These are phyloP conservation scores for Epichloe gansuensis DNA, from an alignment of 2,329 filamentous ascomycete species.

Conservation along the genomic window DNA sequence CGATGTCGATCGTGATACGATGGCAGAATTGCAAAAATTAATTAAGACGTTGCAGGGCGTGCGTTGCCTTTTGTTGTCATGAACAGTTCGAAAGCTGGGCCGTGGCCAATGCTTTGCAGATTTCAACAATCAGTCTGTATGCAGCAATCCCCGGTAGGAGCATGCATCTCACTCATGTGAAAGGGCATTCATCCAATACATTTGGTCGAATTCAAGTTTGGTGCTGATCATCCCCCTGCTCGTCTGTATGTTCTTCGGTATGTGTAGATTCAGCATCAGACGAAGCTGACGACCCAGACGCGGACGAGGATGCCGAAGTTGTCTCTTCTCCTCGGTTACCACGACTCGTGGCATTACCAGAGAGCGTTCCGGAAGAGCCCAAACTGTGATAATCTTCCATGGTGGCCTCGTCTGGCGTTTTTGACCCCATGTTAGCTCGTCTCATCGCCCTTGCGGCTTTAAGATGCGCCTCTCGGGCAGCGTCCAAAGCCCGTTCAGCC, in stretches of 20 bases:
- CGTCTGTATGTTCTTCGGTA: slow-evolving; percentile 9
- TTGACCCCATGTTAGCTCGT: slow-evolving; percentile 34
- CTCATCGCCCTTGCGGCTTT: slow-evolving; percentile 27
- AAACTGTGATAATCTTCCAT: slow-evolving; percentile 34
- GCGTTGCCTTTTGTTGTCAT: background rate
- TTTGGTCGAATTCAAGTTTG: background rate
- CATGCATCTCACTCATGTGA: background rate
- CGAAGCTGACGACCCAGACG: slow-evolving; percentile 15
- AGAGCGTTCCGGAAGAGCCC: slow-evolving; percentile 30
- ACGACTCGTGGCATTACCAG: slow-evolving; percentile 21
- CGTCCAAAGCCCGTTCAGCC: slow-evolving; percentile 49
- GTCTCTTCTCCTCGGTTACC: slow-evolving; percentile 20
- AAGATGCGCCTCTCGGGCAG: slow-evolving; percentile 22
- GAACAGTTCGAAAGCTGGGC: background rate
- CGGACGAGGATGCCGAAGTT: slow-evolving; percentile 13
- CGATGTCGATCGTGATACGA: background rate
- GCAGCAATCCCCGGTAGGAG: background rate
- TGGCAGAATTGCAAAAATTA: background rate
- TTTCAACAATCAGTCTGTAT: background rate
- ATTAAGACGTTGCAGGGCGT: background rate
- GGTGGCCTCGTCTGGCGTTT: slow-evolving; percentile 24
- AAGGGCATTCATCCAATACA: background rate
- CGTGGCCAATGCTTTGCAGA: slow-evolving; percentile 3
- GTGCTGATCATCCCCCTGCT: background rate
- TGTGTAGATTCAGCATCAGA: slow-evolving; percentile 27